Evolutionary conservation across 2,329 filamentous ascomycete genomes (phyloP).

Genomic region (Cercospora sojina): DNA sequence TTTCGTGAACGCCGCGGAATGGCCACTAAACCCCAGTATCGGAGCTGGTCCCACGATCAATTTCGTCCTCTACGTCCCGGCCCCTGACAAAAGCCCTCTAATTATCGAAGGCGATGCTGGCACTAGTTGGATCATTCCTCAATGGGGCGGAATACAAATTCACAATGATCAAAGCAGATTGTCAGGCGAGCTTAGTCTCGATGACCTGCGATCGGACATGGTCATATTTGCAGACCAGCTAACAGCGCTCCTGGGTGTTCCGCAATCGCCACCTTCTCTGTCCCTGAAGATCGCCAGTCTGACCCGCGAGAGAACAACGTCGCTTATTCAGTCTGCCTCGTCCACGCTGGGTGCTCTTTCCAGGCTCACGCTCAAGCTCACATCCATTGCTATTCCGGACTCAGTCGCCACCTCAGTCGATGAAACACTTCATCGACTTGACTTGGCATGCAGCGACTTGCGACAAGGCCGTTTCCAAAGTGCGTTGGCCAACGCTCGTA

Average conservation of each 20-base stretch:
- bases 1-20: slow-evolving; percentile 97
- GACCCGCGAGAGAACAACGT: slow-evolving; percentile 78
- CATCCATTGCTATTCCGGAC: slow-evolving; percentile 85
- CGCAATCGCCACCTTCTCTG: slow-evolving; percentile 72
- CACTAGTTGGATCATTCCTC: slow-evolving; percentile 89
- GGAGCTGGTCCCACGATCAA: slow-evolving; percentile 92
- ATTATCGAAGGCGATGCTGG: slow-evolving; percentile 58
- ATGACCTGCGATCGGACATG: slow-evolving; percentile 74
- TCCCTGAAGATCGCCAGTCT: slow-evolving; percentile 82
- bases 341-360: slow-evolving; percentile 92
- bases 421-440: slow-evolving; percentile 73
- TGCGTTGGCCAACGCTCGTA: slow-evolving; percentile 75
- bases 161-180: slow-evolving; percentile 56
- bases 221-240: slow-evolving; percentile 89
- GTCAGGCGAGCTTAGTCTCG: slow-evolving; percentile 55
- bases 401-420: slow-evolving; percentile 83
- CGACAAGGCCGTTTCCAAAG: slow-evolving; percentile 58
- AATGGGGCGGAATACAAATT: slow-evolving; percentile 82
- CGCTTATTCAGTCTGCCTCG: slow-evolving; percentile 82
- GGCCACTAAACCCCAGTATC: slow-evolving; percentile 93
- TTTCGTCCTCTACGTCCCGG: slow-evolving; percentile 87
- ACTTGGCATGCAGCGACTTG: slow-evolving; percentile 72
- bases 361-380: slow-evolving; percentile 76
- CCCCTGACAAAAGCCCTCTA: slow-evolving; percentile 62
- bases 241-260: slow-evolving; percentile 80